Percentiles rank a stretch among this genome's conserved stretches.
phyloP scores from a whole-genome alignment of 495 filamentous ascomycete genomes.

The Hypoxylon fuscum region DNA sequence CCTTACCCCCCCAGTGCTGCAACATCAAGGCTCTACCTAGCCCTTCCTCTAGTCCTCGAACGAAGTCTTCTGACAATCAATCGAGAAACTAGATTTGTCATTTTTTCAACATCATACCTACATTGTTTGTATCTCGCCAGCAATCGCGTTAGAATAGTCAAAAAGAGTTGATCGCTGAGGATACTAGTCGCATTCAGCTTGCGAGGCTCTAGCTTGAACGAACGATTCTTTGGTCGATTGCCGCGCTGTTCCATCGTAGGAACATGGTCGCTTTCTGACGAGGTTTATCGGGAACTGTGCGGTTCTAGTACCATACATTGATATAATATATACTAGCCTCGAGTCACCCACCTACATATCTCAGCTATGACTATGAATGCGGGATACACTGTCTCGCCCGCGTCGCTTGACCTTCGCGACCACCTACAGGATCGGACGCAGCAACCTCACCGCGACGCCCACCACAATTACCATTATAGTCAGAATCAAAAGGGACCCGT shows the following conservation, averaged over 20 bases:
- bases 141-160: constrained; percentile 8
- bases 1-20: constrained; percentile 23
- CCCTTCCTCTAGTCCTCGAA: constrained; percentile 23
- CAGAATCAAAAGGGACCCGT: constrained; percentile 32
- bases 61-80: constrained; percentile 28
- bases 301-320: constrained; percentile 27
- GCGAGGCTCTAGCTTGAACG: constrained; percentile 34
- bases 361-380: constrained; percentile 44
- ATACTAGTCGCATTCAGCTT: constrained; percentile 25
- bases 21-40: constrained; percentile 25
- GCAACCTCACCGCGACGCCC: constrained; percentile 30
- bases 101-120: constrained; percentile 13
- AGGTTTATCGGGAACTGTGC: constrained; percentile 26
- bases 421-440: constrained; percentile 36
- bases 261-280: constrained; percentile 39
- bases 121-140: constrained; percentile 6
- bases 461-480: constrained; percentile 29
- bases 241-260: constrained; percentile 18
- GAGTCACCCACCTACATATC: constrained; percentile 24
- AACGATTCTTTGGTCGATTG: constrained; percentile 9
- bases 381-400: constrained; percentile 46
- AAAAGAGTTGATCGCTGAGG: constrained; percentile 22
- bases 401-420: constrained; percentile 44
- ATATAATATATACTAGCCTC: constrained; percentile 39
- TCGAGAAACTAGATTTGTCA: constrained; percentile 9